Percentiles rank a stretch among this genome's conserved stretches.
Evolutionary conservation across 163 green algal genomes (phyloP).

Genomic region (Scenedesmus sp.): DNA sequence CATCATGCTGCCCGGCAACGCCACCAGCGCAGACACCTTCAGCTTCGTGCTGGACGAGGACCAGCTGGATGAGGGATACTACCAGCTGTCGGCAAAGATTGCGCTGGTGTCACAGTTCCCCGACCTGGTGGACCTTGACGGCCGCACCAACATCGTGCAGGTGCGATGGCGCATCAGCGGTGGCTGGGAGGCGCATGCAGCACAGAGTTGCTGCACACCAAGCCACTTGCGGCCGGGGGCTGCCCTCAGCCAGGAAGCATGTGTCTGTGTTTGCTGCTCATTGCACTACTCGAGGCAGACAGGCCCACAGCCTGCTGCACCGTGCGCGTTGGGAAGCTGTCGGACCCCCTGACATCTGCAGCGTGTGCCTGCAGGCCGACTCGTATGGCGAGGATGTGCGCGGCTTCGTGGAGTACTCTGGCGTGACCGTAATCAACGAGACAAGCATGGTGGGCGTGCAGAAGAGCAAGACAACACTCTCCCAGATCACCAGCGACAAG

Average conservation of each 20-base stretch:
- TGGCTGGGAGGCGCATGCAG: background rate
- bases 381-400: conserved; percentile 31
- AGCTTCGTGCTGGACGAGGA: conserved; percentile 43
- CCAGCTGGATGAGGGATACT: conserved; percentile 54
- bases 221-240: no score
- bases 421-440: conserved; percentile 43
- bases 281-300: no score
- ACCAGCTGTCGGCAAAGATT: conserved; percentile 46
- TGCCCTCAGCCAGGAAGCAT: no score
- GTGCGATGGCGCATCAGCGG: background rate
- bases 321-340: no score
- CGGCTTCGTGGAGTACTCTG: conserved; percentile 29
- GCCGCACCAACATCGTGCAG: conserved; percentile 6
- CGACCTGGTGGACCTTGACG: conserved; percentile 37
- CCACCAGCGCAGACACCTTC: conserved; percentile 7
- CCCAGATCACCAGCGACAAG: conserved; percentile 42
- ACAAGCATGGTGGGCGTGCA: conserved; percentile 52
- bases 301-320: no score
- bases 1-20: conserved; percentile 38
- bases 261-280: no score
- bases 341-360: background rate
- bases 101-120: conserved; percentile 38
- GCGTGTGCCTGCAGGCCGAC: conserved; percentile 19
- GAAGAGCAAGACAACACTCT: conserved; percentile 53
- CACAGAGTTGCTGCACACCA: no score